Evolutionary conservation across 805 yeast genomes (phyloP).

Genomic region (Candida chilensis): DNA sequence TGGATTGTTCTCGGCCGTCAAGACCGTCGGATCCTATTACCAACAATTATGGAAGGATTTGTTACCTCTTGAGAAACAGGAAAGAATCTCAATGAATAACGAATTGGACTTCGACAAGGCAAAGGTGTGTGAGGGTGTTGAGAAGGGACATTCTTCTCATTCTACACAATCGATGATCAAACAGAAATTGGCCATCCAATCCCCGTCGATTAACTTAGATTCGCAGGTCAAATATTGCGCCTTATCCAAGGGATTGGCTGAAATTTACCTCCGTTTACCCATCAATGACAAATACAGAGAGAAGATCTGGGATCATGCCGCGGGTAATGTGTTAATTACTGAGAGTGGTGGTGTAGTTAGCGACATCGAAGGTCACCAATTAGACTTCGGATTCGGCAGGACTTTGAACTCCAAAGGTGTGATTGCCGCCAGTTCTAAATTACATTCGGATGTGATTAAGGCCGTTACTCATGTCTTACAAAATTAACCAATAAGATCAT

Average conservation of each 20-base stretch:
- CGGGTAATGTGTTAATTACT: constrained; percentile 77
- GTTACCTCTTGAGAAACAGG: constrained; percentile 17
- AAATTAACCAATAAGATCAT: not conserved
- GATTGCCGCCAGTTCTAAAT: constrained; percentile 60
- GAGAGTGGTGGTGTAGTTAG: constrained; percentile 92
- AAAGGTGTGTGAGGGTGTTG: constrained; percentile 87
- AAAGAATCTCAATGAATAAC: constrained; percentile 43
- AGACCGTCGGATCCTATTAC: constrained; percentile 60
- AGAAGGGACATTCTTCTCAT: constrained; percentile 90
- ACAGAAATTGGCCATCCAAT: constrained; percentile 42
- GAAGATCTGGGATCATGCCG: constrained; percentile 99
- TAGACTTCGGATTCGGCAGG: constrained; percentile 85
- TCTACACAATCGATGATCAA: constrained; percentile 78
- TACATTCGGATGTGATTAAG: constrained; percentile 40
- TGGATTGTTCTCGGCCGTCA: constrained; percentile 67
- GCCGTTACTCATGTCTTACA: constrained; percentile 27
- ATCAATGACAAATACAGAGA: constrained; percentile 69
- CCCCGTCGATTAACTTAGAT: constrained; percentile 72
- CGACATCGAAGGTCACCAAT: constrained; percentile 65
- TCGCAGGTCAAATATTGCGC: constrained; percentile 96
- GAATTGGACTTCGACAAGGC: constrained; percentile 36
- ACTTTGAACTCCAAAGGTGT: constrained; percentile 80
- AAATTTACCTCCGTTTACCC: constrained; percentile 85
- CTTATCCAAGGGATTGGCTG: constrained; percentile 85
- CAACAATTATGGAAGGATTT: constrained; percentile 28